Evolutionary conservation across 352 stramenopile species (phyloP).

Genomic region (Phytopythium kandeliae): DNA sequence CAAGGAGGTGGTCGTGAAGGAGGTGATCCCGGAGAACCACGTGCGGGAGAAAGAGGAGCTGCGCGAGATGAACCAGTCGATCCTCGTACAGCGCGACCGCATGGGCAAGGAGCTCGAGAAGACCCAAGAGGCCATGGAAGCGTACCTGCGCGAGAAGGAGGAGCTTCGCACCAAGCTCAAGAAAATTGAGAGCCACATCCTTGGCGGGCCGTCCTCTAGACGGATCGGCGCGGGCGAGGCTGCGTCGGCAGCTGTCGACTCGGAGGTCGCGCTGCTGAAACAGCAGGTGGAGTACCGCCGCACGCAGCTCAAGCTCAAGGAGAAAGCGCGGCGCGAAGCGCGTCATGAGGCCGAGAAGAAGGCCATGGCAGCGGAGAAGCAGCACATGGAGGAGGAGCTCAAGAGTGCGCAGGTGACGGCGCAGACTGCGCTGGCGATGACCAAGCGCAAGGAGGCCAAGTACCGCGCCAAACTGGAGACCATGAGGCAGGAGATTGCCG

Average conservation of each 20-base stretch:
- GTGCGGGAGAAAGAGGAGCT: slow-evolving; percentile 59
- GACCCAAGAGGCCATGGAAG: slow-evolving; percentile 67
- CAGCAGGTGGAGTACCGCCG: slow-evolving; percentile 79
- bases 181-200: slow-evolving; percentile 81
- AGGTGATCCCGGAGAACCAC: slow-evolving; percentile 70
- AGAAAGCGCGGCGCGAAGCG: slow-evolving; percentile 67
- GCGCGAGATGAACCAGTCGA: slow-evolving; percentile 53
- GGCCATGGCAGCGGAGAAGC: slow-evolving; percentile 61
- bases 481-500: slow-evolving; percentile 77
- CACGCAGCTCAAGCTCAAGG: slow-evolving; percentile 71
- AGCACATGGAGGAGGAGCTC: slow-evolving; percentile 68
- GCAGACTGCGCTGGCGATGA: slow-evolving; percentile 41
- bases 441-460: slow-evolving; percentile 65
- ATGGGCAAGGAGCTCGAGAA: slow-evolving; percentile 74
- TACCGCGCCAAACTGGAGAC: slow-evolving; percentile 65
- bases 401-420: slow-evolving; percentile 62
- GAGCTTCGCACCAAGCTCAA: slow-evolving; percentile 55
- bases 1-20: slow-evolving; percentile 67
- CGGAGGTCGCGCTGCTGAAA: slow-evolving; percentile 70
- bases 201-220: slow-evolving; percentile 28
- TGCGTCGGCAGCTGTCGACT: slow-evolving; percentile 20
- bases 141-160: slow-evolving; percentile 52
- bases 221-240: slow-evolving; percentile 6
- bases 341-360: slow-evolving; percentile 54
- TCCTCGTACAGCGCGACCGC: slow-evolving; percentile 58